A percentile compares a stretch with the other conserved stretches of the same genome.
Evolutionary conservation across 2,329 filamentous ascomycete species (phyloP).

Genomic region (Waltergamsia citrina): DNA sequence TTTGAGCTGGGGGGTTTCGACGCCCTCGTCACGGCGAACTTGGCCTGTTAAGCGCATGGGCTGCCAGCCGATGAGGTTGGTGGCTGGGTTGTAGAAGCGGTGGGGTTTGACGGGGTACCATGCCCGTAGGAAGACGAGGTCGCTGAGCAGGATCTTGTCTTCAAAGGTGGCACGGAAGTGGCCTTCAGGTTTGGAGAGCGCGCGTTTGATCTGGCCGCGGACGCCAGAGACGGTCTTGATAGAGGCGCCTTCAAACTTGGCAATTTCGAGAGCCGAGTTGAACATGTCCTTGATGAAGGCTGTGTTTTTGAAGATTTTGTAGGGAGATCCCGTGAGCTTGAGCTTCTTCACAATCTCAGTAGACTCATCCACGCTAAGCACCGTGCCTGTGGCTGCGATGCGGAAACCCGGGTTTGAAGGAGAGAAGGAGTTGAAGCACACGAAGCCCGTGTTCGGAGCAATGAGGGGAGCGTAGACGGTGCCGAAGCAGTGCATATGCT

Average conservation of each 20-base stretch:
- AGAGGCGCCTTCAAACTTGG: slow-evolving; percentile 93
- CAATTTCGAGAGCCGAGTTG: slow-evolving; percentile 82
- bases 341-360: slow-evolving; percentile 99
- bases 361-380: slow-evolving; percentile 88
- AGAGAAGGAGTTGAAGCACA: slow-evolving; percentile 86
- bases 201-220: slow-evolving; percentile 93
- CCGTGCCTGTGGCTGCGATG: slow-evolving; percentile 87
- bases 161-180: slow-evolving; percentile 97
- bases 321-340: slow-evolving; percentile 85
- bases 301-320: slow-evolving; percentile 99
- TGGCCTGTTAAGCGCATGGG: slow-evolving; percentile 92
- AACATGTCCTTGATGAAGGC: slow-evolving; percentile 99
- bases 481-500: slow-evolving; percentile 98
- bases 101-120: slow-evolving; percentile 96
- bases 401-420: slow-evolving; percentile 66
- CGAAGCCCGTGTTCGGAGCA: slow-evolving; percentile 92
- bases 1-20: slow-evolving; percentile 69
- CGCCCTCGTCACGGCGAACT: slow-evolving; percentile 66
- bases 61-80: slow-evolving; percentile 86
- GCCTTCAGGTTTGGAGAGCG: slow-evolving; percentile 85
- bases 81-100: slow-evolving; percentile 94
- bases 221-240: slow-evolving; percentile 96
- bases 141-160: slow-evolving; percentile 94
- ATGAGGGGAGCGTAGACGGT: slow-evolving; percentile 94
- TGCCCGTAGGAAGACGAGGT: slow-evolving; percentile 90